A percentile compares a stretch with the other conserved stretches of the same genome.
phyloP scores from a whole-genome alignment of 2,329 filamentous ascomycete species.

The Botryosphaeria dothidea region DNA sequence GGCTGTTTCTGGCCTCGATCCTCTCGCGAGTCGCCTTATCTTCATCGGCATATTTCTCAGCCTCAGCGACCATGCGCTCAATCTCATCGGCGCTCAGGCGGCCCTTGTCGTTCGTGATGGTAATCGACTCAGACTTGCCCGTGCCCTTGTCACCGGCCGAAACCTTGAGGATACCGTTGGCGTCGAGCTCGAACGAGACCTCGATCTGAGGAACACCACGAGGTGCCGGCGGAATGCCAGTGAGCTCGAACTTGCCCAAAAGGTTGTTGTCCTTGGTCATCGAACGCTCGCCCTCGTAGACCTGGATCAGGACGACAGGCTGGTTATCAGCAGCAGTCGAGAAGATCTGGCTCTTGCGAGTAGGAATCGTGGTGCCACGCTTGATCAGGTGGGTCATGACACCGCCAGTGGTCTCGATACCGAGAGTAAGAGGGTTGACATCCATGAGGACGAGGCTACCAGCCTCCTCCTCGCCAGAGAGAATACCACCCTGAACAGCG shows the following conservation, averaged over 20 bases:
- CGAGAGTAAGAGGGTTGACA: constrained; percentile 92
- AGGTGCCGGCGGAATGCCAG: constrained; percentile 89
- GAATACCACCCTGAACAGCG: constrained; percentile 93
- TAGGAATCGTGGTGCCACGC: constrained; percentile 92
- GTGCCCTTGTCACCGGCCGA: constrained; percentile 97
- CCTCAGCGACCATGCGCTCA: constrained; percentile 97
- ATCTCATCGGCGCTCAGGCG: constrained; percentile 96
- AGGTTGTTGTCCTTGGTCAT: constrained; percentile 97
- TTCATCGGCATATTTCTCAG: constrained; percentile 98
- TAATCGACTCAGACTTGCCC: constrained; percentile 95
- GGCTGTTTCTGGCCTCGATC: constrained; percentile 92
- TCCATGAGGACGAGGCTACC: constrained; percentile 90
- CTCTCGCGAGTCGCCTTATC: constrained; percentile 97
- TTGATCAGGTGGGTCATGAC: constrained; percentile 97
- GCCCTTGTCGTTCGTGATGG: constrained; percentile 99
- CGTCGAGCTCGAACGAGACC: constrained; percentile 95
- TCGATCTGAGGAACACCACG: constrained; percentile 98
- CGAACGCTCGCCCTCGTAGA: constrained; percentile 89
- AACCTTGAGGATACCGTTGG: constrained; percentile 98
- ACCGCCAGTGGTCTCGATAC: constrained; percentile 96
- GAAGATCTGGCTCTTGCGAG: constrained; percentile 97
- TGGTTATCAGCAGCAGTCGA: constrained; percentile 96
- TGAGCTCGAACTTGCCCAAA: constrained; percentile 97
- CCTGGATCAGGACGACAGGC: constrained; percentile 91
- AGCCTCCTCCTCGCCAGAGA: constrained; percentile 83